phyloP scores from a whole-genome alignment of 352 stramenopile species.

The Phytophthora pistaciae region DNA sequence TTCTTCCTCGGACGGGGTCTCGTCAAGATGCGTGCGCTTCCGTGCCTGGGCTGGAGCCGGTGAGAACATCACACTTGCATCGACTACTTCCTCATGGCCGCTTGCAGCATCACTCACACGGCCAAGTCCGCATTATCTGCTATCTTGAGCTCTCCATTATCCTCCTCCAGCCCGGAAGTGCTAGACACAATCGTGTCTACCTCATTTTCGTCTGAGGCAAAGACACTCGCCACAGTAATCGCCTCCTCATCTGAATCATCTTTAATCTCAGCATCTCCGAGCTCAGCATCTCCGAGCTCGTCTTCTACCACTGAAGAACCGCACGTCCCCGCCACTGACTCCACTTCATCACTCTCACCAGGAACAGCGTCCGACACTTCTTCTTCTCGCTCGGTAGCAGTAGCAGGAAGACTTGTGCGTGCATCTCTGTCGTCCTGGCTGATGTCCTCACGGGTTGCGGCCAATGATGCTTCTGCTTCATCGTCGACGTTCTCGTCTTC shows the following conservation, averaged over 20 bases:
- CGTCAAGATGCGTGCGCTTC: too few species aligned
- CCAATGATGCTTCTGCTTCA: too few species aligned
- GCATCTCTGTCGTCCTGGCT: not conserved
- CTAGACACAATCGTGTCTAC: not conserved
- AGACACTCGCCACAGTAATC: not conserved
- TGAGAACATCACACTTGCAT: too few species aligned
- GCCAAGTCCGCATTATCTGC: too few species aligned
- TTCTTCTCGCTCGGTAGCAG: not conserved
- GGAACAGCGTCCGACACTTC: not conserved
- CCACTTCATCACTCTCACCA: not conserved
- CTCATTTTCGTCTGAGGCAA: not conserved
- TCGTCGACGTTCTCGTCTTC: too few species aligned
- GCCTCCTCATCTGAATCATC: not conserved
- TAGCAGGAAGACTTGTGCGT: not conserved
- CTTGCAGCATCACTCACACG: too few species aligned
- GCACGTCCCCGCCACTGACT: not conserved
- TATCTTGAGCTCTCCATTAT: not conserved
- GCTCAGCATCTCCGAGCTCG: not conserved
- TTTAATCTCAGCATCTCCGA: not conserved
- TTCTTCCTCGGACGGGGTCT: too few species aligned
- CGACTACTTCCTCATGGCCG: too few species aligned
- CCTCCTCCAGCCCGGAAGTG: not conserved
- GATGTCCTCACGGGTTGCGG: too few species aligned
- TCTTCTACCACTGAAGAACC: not conserved
- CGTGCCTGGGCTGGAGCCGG: too few species aligned